phyloP scores from a whole-genome alignment of 495 filamentous ascomycete genomes.

The Neurospora sp. region DNA sequence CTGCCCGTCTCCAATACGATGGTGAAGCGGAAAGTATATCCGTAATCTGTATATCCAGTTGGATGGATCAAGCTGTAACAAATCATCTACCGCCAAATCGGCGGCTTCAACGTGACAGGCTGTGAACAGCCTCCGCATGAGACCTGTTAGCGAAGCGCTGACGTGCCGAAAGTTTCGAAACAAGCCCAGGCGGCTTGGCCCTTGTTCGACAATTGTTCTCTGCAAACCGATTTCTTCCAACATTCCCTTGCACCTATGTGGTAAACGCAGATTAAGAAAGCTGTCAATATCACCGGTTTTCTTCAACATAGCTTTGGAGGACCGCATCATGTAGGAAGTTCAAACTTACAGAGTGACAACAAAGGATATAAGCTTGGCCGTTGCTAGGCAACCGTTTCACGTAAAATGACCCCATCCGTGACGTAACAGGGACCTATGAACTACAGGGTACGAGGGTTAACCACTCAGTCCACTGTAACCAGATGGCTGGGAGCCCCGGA shows the following conservation, averaged over 20 bases:
- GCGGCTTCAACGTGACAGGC: background rate
- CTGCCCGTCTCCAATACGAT: background rate
- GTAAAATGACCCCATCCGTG: conserved; percentile 1
- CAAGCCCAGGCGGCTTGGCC: background rate
- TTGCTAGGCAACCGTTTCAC: conserved; percentile 3
- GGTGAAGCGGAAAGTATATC: background rate
- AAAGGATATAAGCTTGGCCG: background rate
- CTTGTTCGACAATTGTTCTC: background rate
- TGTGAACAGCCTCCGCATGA: background rate
- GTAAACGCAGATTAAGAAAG: background rate
- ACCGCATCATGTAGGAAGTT: background rate
- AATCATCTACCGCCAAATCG: background rate
- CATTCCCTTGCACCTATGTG: background rate
- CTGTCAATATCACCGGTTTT: background rate
- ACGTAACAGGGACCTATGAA: background rate
- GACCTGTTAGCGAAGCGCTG: background rate
- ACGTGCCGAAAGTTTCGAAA: background rate
- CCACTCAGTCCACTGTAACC: background rate
- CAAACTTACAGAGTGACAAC: no score
- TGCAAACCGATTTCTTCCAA: background rate
- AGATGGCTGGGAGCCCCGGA: background rate
- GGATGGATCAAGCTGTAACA: background rate
- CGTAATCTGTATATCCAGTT: background rate
- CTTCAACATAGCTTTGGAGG: background rate
- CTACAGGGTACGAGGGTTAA: background rate